These are phyloP conservation scores for Silene coronaria DNA, from an alignment of 179 eudicot species.

Conservation along the genomic window DNA sequence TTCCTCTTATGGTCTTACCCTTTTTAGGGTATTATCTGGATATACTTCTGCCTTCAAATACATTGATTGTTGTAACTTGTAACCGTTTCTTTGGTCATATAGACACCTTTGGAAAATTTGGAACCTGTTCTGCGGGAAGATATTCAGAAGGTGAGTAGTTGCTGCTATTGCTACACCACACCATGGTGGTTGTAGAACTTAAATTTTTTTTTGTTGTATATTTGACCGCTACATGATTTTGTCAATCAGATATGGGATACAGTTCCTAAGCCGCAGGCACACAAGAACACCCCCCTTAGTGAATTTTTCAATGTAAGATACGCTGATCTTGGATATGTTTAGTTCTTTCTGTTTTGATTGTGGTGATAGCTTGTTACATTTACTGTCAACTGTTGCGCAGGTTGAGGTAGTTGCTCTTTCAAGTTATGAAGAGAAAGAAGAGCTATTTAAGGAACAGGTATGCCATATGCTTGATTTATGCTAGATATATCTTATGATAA, in stretches of 20 bases:
- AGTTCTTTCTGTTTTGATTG: not conserved
- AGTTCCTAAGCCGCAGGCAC: slow-evolving; percentile 92
- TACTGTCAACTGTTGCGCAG: slow-evolving; percentile 35
- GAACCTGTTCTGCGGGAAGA: slow-evolving; percentile 96
- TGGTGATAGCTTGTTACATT: slow-evolving; percentile 15
- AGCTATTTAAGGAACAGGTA: slow-evolving; percentile 93
- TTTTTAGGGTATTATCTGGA: not conserved
- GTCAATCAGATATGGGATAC: slow-evolving; percentile 86
- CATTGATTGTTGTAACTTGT: not conserved
- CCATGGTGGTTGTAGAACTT: not conserved
- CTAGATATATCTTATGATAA: slow-evolving; percentile 6
- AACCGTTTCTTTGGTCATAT: slow-evolving; percentile 14
- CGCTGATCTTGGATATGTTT: not conserved
- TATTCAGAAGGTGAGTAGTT: slow-evolving; percentile 71
- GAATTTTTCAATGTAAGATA: slow-evolving; percentile 93
- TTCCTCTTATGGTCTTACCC: not conserved
- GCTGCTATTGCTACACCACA: not conserved
- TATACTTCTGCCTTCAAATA: not conserved
- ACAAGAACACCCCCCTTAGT: slow-evolving; percentile 76
- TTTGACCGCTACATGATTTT: slow-evolving; percentile 12
- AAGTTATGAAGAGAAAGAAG: slow-evolving; percentile 96
- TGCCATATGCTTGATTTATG: not conserved
- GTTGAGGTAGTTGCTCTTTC: slow-evolving; percentile 96
- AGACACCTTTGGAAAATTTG: slow-evolving; percentile 92
- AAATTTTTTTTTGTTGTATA: not conserved